Base-by-base conservation (phyloP, 257 asterid species). In the Capsicum baccatum region DNA sequence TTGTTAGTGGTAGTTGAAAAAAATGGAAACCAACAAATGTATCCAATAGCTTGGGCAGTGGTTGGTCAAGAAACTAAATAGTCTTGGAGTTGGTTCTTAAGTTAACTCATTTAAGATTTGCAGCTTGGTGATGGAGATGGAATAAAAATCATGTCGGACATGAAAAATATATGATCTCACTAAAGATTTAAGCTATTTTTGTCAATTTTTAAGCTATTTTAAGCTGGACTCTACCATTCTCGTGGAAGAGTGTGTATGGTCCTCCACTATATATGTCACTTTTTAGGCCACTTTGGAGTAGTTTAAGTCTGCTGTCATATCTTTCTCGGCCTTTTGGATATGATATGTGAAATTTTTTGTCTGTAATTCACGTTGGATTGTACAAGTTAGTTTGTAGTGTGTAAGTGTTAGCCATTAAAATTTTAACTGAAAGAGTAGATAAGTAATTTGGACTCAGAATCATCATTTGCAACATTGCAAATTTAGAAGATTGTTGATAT, bases 211-310 rank as follows among this genome's bases (percentile, higher is more conserved):
- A 26, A 26, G 33, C 33, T 26, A 26, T 26, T 26, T 26, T 26
- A 83, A 89, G 86, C 78, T 94, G 98, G 99, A 84, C 86, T 79
- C 83, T 91, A 63, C 99, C 98, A 5, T 90, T 88, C 81, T 95
- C 99, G 35, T 95, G 99, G 99, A 92, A 91, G 92, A 94, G 98
- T 48, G 94, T 95, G 12, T 95, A 95, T 69, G 99, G 99, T 76
- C 97, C 98, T 39, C 98, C 99, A 21, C 95, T 96, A 26, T 98
- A 95, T 63, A 86, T 88, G 88, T 71, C 91, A 78, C 90, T 95
- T 26, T 94, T 84, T 95, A 93, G 88, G 87, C 83, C 57, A 83
- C 80, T 50, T 26, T 21, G 33, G 6, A 54, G 15, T 5, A n/a
- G 14, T 81, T 81, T 17, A 17, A 16, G 8, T 9, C 57, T 15